These are phyloP conservation scores for Phytophthora lateralis DNA, from an alignment of 352 stramenopile genomes.

Conservation along the genomic window DNA sequence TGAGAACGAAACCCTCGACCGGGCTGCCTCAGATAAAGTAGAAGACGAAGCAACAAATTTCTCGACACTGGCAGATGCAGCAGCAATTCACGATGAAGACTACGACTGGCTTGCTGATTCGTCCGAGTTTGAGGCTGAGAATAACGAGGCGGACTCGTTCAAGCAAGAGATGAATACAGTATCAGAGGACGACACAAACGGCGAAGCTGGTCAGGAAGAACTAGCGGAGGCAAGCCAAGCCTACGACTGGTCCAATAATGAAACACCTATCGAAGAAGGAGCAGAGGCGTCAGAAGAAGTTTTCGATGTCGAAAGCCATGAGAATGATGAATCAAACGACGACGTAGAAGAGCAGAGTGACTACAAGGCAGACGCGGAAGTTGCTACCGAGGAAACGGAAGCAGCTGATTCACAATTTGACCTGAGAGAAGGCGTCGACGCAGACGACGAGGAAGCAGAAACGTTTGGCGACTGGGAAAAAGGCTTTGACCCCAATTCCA, in stretches of 20 bases:
- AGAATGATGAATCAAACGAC: slow-evolving; percentile 18
- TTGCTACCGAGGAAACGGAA: slow-evolving; percentile 13
- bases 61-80: neutral
- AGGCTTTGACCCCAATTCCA: slow-evolving; percentile 78
- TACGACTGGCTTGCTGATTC: slow-evolving; percentile 26
- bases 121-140: slow-evolving; percentile 7
- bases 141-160: slow-evolving; percentile 16
- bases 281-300: slow-evolving; percentile 1
- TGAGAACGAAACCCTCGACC: slow-evolving; percentile 2
- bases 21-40: neutral
- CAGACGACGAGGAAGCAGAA: slow-evolving; percentile 79
- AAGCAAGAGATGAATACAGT: slow-evolving; percentile 25
- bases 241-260: slow-evolving; percentile 14
- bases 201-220: slow-evolving; percentile 3
- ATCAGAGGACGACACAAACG: slow-evolving; percentile 22
- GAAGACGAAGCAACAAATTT: slow-evolving; percentile 6
- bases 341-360: slow-evolving; percentile 9
- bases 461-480: slow-evolving; percentile 87
- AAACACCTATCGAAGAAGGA: slow-evolving; percentile 17
- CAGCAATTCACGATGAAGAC: slow-evolving; percentile 8
- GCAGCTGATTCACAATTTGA: slow-evolving; percentile 24
- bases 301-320: slow-evolving; percentile 7
- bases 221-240: slow-evolving; percentile 1
- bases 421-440: slow-evolving; percentile 49
- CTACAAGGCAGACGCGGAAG: slow-evolving; percentile 10